Conservation (phyloP, 2,329 filamentous ascomycete genomes). For the Penicillium sp. region DNA sequence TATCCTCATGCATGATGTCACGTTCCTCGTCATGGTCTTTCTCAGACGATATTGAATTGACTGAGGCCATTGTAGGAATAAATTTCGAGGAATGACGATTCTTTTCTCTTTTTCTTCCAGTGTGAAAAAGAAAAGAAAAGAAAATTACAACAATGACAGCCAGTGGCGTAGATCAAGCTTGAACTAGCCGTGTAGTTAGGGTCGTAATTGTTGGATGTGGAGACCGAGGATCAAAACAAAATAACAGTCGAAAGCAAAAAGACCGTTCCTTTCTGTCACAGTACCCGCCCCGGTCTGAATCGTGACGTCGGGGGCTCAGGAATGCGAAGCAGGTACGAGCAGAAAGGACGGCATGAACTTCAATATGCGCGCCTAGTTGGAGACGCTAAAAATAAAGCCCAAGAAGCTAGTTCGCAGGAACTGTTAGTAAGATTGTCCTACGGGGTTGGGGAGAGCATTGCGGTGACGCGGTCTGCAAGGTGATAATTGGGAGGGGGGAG, state of each 20-base stretch:
- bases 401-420: not conserved
- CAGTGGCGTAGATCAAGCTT: not conserved
- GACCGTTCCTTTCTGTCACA: constrained; percentile 12
- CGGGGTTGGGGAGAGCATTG: constrained; percentile 16
- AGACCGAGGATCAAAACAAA: constrained; percentile 3
- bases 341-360: constrained; percentile 10
- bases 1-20: constrained; percentile 30
- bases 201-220: not conserved
- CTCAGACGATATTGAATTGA: constrained; percentile 23
- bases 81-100: not conserved
- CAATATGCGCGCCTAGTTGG: not conserved
- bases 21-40: constrained; percentile 30
- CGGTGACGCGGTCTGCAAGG: constrained; percentile 25
- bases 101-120: not conserved
- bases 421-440: constrained; percentile 19
- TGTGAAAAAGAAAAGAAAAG: not conserved
- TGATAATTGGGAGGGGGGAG: not conserved
- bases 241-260: constrained; percentile 2
- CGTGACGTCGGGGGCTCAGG: constrained; percentile 15
- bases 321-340: constrained; percentile 12
- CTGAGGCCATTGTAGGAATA: constrained; percentile 23
- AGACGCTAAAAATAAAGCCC: constrained; percentile 8
- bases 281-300: constrained; percentile 13
- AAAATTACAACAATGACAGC: not conserved
- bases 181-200: not conserved